Evolutionary conservation across 2,329 filamentous ascomycete species (phyloP).

Genomic region (Nemania sp.): DNA sequence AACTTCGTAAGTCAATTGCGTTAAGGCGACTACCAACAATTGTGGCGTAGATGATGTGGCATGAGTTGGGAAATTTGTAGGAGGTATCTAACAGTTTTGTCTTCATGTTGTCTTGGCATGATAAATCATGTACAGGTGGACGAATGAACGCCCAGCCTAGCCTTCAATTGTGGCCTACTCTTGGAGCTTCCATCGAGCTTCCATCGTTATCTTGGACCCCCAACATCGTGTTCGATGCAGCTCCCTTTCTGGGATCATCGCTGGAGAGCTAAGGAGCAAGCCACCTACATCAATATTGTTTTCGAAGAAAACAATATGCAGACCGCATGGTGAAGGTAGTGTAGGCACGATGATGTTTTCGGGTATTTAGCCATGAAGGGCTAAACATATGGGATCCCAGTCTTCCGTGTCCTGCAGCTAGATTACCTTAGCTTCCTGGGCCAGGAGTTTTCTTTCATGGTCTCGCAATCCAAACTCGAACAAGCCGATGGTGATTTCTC

Average conservation of each 20-base stretch:
- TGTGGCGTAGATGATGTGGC: constrained; percentile 2
- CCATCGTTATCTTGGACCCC: constrained; percentile 40
- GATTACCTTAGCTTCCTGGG: constrained; percentile 5
- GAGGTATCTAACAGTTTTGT: constrained; percentile 3
- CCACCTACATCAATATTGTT: constrained; percentile 21
- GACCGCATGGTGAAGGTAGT: constrained; percentile 13
- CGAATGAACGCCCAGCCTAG: not conserved
- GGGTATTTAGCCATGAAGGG: constrained; percentile 23
- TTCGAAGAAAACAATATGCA: constrained; percentile 1
- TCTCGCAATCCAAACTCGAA: constrained; percentile 3
- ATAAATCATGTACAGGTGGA: constrained; percentile 14
- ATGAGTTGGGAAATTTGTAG: no score
- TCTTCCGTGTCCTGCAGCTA: constrained; percentile 22
- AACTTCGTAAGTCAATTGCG: constrained; percentile 2
- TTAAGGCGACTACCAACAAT: not conserved
- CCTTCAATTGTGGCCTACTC: constrained; percentile 1
- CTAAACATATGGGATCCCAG: constrained; percentile 14
- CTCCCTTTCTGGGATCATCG: constrained; percentile 39
- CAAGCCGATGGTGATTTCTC: constrained; percentile 1
- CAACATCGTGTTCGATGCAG: constrained; percentile 38
- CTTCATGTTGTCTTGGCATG: not conserved
- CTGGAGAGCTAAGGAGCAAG: constrained; percentile 22
- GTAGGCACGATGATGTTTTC: constrained; percentile 19
- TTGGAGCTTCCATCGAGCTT: constrained; percentile 38
- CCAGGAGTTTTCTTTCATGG: not conserved